Conservation (phyloP, 345 rosid genomes). For the Sapria himalayana region DNA sequence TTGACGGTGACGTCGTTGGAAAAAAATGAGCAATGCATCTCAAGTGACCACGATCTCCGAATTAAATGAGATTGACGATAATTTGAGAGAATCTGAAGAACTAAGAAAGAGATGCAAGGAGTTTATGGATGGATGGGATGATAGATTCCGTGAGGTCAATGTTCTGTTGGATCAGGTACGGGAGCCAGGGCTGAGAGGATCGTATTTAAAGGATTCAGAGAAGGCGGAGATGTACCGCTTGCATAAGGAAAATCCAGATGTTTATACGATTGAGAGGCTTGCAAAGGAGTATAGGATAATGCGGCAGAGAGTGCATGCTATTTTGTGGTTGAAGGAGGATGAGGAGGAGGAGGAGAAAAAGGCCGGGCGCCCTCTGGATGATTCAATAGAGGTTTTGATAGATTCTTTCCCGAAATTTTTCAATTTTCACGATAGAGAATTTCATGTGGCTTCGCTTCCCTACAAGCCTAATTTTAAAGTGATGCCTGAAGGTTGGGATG, state of each 20-base stretch:
- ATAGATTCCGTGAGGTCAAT: conserved; percentile 30
- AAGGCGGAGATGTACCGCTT: conserved; percentile 90
- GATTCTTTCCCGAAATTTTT: conserved; percentile 75
- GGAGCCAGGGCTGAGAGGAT: conserved; percentile 84
- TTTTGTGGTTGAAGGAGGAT: conserved; percentile 78
- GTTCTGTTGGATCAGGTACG: conserved; percentile 50
- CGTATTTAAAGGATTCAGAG: conserved; percentile 77
- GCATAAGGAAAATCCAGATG: conserved; percentile 73
- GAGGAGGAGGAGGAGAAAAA: conserved; percentile 88
- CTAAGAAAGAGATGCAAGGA: conserved; percentile 25
- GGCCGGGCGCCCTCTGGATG: conserved; percentile 69
- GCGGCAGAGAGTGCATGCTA: conserved; percentile 94
- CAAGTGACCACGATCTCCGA: conserved; percentile 15
- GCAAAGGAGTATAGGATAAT: conserved; percentile 85
- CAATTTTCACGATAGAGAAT: conserved; percentile 71
- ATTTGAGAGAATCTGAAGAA: conserved; percentile 20
- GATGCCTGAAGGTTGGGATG: conserved; percentile 99
- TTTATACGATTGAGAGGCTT: conserved; percentile 54
- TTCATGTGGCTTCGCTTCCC: conserved; percentile 85
- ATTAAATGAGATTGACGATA: conserved; percentile 33
- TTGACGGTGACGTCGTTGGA: conserved; percentile 43
- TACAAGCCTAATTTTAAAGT: conserved; percentile 92
- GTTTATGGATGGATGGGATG: conserved; percentile 36
- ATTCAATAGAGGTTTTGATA: conserved; percentile 73
- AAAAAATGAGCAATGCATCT: conserved; percentile 9